A percentile compares a stretch with the other conserved stretches of the same genome.
Conservation (phyloP, 768 basidiomycete genomes). For the Tremella mesenterica region DNA sequence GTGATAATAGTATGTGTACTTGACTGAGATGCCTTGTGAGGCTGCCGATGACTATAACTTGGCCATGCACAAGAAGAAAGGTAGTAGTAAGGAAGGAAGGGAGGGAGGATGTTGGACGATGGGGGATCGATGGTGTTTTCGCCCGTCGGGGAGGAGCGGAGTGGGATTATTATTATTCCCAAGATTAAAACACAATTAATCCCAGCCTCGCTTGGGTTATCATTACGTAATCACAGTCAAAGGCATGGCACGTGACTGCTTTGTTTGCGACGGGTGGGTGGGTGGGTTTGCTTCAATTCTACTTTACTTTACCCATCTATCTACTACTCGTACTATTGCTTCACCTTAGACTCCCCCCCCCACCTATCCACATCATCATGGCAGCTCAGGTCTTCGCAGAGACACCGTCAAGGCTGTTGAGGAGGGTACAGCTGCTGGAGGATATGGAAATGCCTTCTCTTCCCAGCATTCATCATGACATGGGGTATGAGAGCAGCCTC, state of each 20-base stretch:
- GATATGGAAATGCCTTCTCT: conserved; percentile 37
- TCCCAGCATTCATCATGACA: conserved; percentile 34
- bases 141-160: too few species aligned
- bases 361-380: conserved; percentile 5
- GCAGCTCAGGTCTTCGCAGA: conserved; percentile 16
- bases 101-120: neutral
- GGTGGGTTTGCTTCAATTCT: conserved; percentile 2
- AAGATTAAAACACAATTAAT: neutral
- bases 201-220: neutral
- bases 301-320: neutral
- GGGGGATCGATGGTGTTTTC: too few species aligned
- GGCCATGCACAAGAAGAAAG: neutral
- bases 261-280: conserved; percentile 7
- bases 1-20: neutral
- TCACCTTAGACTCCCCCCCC: neutral
- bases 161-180: neutral
- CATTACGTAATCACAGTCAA: neutral
- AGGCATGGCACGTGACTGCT: conserved; percentile 23
- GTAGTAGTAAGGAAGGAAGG: too few species aligned
- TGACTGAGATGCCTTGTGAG: neutral
- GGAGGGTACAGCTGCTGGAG: conserved; percentile 28
- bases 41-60: neutral
- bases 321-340: neutral
- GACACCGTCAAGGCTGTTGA: conserved; percentile 30
- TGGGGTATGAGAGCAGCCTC: conserved; percentile 28